Percentiles rank a stretch among this genome's conserved stretches.
Evolutionary conservation across 106 monocot species (phyloP).

Genomic region (Dactylorhiza incarnata): DNA sequence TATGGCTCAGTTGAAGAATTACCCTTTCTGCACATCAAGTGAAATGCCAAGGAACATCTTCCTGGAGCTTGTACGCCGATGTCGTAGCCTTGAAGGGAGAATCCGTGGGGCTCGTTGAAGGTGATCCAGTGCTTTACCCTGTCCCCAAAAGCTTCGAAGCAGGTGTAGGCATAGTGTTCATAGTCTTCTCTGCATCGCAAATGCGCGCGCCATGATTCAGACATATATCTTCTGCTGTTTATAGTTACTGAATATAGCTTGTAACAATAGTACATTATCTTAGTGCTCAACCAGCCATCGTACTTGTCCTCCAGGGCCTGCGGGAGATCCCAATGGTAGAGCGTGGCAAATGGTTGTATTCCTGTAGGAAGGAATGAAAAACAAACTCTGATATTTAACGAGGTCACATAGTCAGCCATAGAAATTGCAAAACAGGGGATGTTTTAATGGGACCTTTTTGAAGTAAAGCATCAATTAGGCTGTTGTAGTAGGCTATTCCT

Average conservation of each 20-base stretch:
- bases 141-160: slow-evolving; percentile 71
- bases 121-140: slow-evolving; percentile 87
- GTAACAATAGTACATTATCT: slow-evolving; percentile 40
- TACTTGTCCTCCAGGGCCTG: slow-evolving; percentile 63
- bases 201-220: neutral
- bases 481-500: slow-evolving; percentile 64
- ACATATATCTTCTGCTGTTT: neutral
- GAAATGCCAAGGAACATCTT: slow-evolving; percentile 56
- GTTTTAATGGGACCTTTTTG: slow-evolving; percentile 34
- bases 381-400: neutral
- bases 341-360: slow-evolving; percentile 58
- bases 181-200: slow-evolving; percentile 48
- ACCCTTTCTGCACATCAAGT: slow-evolving; percentile 50
- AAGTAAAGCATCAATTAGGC: slow-evolving; percentile 44
- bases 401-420: neutral
- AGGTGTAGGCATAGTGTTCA: slow-evolving; percentile 46
- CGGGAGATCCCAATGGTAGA: slow-evolving; percentile 77
- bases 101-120: slow-evolving; percentile 65
- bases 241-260: neutral
- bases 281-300: slow-evolving; percentile 50
- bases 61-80: slow-evolving; percentile 68
- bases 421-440: neutral
- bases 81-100: slow-evolving; percentile 62
- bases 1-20: slow-evolving; percentile 77
- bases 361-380: slow-evolving; percentile 34